Evolutionary conservation across 306 rosid species (phyloP).

Genomic region (Ammopiptanthus mongolicus): DNA sequence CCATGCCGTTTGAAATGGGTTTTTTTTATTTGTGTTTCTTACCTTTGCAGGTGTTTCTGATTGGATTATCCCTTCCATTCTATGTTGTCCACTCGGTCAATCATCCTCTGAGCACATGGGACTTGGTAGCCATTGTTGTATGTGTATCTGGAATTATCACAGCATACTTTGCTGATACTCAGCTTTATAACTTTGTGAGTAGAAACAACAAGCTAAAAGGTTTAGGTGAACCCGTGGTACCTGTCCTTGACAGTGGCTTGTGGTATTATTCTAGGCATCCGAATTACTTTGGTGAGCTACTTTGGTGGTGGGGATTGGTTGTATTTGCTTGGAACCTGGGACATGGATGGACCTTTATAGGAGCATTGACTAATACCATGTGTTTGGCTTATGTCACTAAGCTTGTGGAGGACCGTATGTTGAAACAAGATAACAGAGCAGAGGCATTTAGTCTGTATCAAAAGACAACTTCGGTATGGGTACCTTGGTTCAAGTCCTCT

Average conservation of each 20-base stretch:
- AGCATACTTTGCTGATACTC: constrained; percentile 76
- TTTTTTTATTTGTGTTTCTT: neutral
- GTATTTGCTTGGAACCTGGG: constrained; percentile 74
- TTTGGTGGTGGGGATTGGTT: constrained; percentile 97
- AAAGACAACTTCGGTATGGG: constrained; percentile 76
- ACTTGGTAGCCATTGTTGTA: constrained; percentile 42
- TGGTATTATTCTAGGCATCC: constrained; percentile 87
- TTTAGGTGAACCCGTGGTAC: constrained; percentile 33
- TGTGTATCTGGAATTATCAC: constrained; percentile 51
- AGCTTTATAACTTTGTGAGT: constrained; percentile 58
- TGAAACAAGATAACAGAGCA: constrained; percentile 57
- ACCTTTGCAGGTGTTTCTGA: constrained; percentile 53
- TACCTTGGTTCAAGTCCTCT: constrained; percentile 75
- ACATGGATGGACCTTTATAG: constrained; percentile 59
- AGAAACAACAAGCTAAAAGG: constrained; percentile 41
- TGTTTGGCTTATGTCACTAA: constrained; percentile 82
- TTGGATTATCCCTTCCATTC: constrained; percentile 69
- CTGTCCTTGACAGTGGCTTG: constrained; percentile 56
- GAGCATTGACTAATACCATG: constrained; percentile 54
- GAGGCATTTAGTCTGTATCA: constrained; percentile 73
- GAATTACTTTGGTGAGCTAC: constrained; percentile 85
- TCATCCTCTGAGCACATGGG: constrained; percentile 54
- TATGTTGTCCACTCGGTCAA: constrained; percentile 54
- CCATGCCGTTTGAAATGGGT: neutral
- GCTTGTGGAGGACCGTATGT: constrained; percentile 77